Base-by-base conservation (phyloP, 202 grass and related monocot species). In the Schoenoplectus tabernaemontani region DNA sequence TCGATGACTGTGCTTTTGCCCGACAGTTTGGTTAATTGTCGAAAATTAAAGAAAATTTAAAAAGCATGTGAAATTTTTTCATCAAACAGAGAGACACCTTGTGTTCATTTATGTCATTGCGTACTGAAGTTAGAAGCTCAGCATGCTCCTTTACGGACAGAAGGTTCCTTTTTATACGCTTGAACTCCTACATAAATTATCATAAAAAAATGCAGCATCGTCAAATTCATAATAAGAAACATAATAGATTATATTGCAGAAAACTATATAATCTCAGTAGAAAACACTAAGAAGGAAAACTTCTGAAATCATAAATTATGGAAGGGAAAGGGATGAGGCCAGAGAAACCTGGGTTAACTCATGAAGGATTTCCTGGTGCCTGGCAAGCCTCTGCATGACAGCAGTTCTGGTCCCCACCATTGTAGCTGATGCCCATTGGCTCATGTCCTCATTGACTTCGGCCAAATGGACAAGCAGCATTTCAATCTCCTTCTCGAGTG, bases 21-120 rank as follows among this genome's bases (percentile, higher is more conserved):
- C 20, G 9, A 36, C 23, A 38, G 0, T 58, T 78, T 64, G 22
- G 17, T 57, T 8, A 80, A 64, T 62, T 37, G 10, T 54, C 7
- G 11, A 47, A 61, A 28, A 64, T 41, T n/a, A n/a, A 28, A n/a
- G 8, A 53, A 33, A 48, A 4, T 69, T 59, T 26, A 23, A 23
- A 50, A 34, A 23, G 16, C 36, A 54, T 22, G 22, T 80, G 28
- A 5, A 73, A 33, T 22, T 37, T 50, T 81, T 53, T 72, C 16
- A 28, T 48, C 57, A 69, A 32, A 68, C 44, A 50, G 23, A 65
- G 24, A 39, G 46, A 10, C n/a, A 87, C 82, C 82, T 87, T 84
- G 65, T 87, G 78, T 87, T 87, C 82, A 68, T 87, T 77, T 43
- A 87, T 87, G 57, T 87, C 86, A 81, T 87, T 87, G 1, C 86